Percentiles rank a stretch among this genome's conserved stretches.
These are phyloP conservation scores for Moniliophthora roreri DNA, from an alignment of 1,284 basidiomycete species.

Conservation along the genomic window DNA sequence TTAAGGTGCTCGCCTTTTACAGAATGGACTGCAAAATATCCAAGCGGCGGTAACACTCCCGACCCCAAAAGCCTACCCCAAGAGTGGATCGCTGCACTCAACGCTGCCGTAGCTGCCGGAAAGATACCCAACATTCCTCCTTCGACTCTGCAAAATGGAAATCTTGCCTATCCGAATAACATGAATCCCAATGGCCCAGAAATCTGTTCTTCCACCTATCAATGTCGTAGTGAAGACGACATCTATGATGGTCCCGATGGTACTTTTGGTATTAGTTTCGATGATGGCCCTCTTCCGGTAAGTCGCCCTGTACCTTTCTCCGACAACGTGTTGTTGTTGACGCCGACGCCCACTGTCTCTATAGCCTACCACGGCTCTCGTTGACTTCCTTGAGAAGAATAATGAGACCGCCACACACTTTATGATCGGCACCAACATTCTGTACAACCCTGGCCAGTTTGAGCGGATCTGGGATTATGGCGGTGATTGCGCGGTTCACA, in stretches of 20 bases:
- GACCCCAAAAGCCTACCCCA: constrained; percentile 49
- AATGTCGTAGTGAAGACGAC: constrained; percentile 59
- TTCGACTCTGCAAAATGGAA: constrained; percentile 39
- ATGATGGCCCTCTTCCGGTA: constrained; percentile 76
- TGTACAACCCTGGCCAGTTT: constrained; percentile 56
- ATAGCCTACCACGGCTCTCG: constrained; percentile 6
- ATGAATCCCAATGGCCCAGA: constrained; percentile 48
- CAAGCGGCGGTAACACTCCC: constrained; percentile 32
- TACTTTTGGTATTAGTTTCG: constrained; percentile 62
- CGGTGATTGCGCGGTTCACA: constrained; percentile 77
- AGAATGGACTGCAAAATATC: constrained; percentile 65
- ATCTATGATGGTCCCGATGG: constrained; percentile 73
- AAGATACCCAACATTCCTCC: constrained; percentile 70
- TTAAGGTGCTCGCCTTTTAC: not conserved
- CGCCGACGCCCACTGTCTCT: constrained; percentile 3
- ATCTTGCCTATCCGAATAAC: constrained; percentile 57
- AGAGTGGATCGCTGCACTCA: constrained; percentile 68
- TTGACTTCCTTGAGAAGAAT: constrained; percentile 57
- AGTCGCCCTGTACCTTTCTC: constrained; percentile 19
- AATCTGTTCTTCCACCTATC: constrained; percentile 68
- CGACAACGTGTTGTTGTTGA: constrained; percentile 1
- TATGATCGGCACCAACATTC: constrained; percentile 77
- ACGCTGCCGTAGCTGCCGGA: constrained; percentile 62
- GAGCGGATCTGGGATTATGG: constrained; percentile 47
- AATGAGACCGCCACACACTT: constrained; percentile 75